Evolutionary conservation across 108 stramenopile genomes (phyloP), one percentile per base, ranked within the genome.

Genomic region (Thalassiosira profunda): DNA sequence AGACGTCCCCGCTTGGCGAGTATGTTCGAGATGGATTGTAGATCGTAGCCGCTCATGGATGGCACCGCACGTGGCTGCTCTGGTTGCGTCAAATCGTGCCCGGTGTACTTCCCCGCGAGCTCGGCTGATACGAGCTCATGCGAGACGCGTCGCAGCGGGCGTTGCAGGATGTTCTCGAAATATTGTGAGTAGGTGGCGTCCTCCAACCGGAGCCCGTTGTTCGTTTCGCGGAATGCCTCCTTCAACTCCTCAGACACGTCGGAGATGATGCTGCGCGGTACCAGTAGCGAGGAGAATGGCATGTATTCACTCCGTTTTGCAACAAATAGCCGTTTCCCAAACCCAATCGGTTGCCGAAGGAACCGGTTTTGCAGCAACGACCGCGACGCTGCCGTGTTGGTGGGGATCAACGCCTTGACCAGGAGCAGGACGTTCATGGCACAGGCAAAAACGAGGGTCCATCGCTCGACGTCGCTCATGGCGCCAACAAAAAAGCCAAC

Each of bases 281-380:
- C 21, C 14, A 58, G 17, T 6, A 26, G 5, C 11, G 12, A 9
- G 20, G 53, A 58, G 4, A 31, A 37, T 40, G 52, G 20, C 30
- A 21, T 48, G 30, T 28, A 36, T 34, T 34, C 54, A 15, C 55
- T 20, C 28, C 26, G 38, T 37, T 70, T 34, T 48, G 40, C 26
- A 17, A 33, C 29, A 60, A 80, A 72, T 6, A 67, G 28, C 5
- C 36, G 40, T 5, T 37, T 48, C 37, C 47, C 60, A 29, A 62
- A 70, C 12, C 66, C 62, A 24, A 37, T 20, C 6, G 36, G 67
- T 45, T 75, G 72, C 24, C 30, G 47, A 26, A 74, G 40, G 45
- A 81, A 70, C 1, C 68, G 72, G 46, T 75, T 81, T 26, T 7
- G 36, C 5, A 75, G 46, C 10, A 20, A 20, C 46, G 70, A 54